Evolutionary conservation across 257 asterid genomes (phyloP), one percentile per base, ranked within the genome.

Genomic region (Plantago ovata): DNA sequence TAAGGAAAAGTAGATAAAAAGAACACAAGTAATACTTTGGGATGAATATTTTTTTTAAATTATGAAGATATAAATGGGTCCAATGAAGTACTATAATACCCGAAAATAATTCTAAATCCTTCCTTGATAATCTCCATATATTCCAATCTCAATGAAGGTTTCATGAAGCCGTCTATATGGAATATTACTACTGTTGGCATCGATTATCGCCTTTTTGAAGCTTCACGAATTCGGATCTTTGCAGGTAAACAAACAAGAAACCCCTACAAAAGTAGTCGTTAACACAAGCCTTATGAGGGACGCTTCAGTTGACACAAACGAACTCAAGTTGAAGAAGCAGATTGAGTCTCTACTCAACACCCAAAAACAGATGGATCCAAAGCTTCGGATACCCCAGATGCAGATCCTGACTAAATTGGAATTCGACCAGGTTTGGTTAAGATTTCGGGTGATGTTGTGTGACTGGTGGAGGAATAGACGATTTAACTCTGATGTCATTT

Each of bases 381-480:
- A 80, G 63, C 47, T 78, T 13, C 75, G 82, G 69, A 36, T 89
- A 38, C 72, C 81, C 7, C 68, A 75, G 36, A 47, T 77, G 65
- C 81, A 75, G 69, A 80, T 82, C 67, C 83, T 77, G 38, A 73
- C 96, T 28, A 28, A 28, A 58, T 85, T 86, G 43, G 96, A 81
- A 81, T 84, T 85, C 56, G 69, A 72, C 58, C 74, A 72, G 11
- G 61, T 89, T 2, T 88, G 95, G 98, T 68, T 71, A 81, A 73
- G 75, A 36, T 85, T 88, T 23, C 50, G 85, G 64, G 66, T 82
- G 64, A 61, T 58, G 47, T 62, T 92, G 42, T 77, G 72, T 23
- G 87, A 84, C 67, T 92, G 98, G 98, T 77, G 70, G 36, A 72
- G 85, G 72, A 80, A 77, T 13, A 75, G 98, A 24, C 66, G 77